These are phyloP conservation scores for Globisporangium camurandrum DNA, from an alignment of 352 stramenopile genomes.

Conservation along the genomic window DNA sequence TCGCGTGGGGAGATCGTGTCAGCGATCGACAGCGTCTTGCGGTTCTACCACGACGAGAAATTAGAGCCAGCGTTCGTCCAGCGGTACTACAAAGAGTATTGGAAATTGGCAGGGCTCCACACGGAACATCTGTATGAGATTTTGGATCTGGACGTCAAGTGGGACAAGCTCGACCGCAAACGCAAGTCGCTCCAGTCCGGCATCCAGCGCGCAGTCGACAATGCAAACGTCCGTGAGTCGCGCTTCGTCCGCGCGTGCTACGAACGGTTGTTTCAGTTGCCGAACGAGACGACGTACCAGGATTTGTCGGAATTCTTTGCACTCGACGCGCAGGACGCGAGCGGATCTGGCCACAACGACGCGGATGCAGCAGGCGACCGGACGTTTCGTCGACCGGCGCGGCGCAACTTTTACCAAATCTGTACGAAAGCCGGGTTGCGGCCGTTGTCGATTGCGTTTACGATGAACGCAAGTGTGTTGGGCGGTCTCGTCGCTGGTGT, in stretches of 20 bases:
- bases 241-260: conserved; percentile 81
- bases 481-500: conserved; percentile 68
- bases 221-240: conserved; percentile 63
- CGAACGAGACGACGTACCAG: conserved; percentile 80
- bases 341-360: conserved; percentile 24
- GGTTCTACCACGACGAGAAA: conserved; percentile 87
- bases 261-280: conserved; percentile 53
- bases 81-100: conserved; percentile 89
- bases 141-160: conserved; percentile 81
- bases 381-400: conserved; percentile 69
- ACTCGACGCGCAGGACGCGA: conserved; percentile 57
- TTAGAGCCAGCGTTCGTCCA: conserved; percentile 84
- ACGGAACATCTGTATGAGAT: conserved; percentile 82
- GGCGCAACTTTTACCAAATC: conserved; percentile 86
- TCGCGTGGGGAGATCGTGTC: conserved; percentile 81
- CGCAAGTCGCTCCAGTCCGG: conserved; percentile 64
- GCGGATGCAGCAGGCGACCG: conserved; percentile 34
- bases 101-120: conserved; percentile 79
- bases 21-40: conserved; percentile 81
- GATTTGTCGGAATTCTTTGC: conserved; percentile 84
- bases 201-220: conserved; percentile 60
- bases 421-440: conserved; percentile 80
- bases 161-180: conserved; percentile 84
- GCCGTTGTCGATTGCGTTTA: conserved; percentile 64
- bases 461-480: conserved; percentile 80